Percentiles rank a stretch among this genome's conserved stretches.
These are phyloP conservation scores for Corymbia citriodora DNA, from an alignment of 441 rosid species.

Conservation along the genomic window DNA sequence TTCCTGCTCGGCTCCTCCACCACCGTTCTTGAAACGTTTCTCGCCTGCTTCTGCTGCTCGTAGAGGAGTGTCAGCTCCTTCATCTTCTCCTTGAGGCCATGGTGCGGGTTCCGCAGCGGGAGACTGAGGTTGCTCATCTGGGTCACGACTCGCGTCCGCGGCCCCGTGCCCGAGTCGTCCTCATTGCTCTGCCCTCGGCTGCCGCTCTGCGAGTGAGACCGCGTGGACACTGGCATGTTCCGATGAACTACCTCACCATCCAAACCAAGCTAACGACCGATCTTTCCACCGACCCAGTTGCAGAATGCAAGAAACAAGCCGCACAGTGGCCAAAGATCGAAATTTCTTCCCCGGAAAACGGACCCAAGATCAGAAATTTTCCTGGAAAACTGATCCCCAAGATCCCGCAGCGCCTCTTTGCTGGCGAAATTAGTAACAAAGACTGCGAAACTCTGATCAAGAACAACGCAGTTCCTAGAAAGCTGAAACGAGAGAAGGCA, in stretches of 20 bases:
- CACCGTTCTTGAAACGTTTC: slow-evolving; percentile 31
- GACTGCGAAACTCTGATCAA: neutral
- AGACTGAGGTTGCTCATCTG: neutral
- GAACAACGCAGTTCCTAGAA: neutral
- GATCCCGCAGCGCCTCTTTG: neutral
- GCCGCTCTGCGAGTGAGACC: slow-evolving; percentile 39
- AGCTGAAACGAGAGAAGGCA: neutral
- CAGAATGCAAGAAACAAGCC: neutral
- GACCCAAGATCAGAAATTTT: neutral
- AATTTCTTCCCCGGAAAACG: neutral
- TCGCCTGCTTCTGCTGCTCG: slow-evolving; percentile 22
- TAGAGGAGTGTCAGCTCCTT: slow-evolving; percentile 14
- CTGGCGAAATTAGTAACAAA: neutral
- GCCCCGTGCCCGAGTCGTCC: slow-evolving; percentile 6
- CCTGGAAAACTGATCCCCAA: neutral
- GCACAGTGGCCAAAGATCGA: neutral
- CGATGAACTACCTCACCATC: slow-evolving; percentile 21
- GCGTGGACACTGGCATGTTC: slow-evolving; percentile 75
- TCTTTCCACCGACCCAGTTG: slow-evolving; percentile 11
- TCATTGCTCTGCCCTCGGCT: neutral
- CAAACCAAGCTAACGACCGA: slow-evolving; percentile 23
- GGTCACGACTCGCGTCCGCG: slow-evolving; percentile 8
- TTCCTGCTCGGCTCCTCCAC: slow-evolving; percentile 26
- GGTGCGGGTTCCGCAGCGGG: slow-evolving; percentile 9
- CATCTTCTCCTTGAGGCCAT: slow-evolving; percentile 18